Evolutionary conservation across 768 basidiomycete species (phyloP), one percentile per base, ranked within the genome.

Genomic region (Amanita rubescens): DNA sequence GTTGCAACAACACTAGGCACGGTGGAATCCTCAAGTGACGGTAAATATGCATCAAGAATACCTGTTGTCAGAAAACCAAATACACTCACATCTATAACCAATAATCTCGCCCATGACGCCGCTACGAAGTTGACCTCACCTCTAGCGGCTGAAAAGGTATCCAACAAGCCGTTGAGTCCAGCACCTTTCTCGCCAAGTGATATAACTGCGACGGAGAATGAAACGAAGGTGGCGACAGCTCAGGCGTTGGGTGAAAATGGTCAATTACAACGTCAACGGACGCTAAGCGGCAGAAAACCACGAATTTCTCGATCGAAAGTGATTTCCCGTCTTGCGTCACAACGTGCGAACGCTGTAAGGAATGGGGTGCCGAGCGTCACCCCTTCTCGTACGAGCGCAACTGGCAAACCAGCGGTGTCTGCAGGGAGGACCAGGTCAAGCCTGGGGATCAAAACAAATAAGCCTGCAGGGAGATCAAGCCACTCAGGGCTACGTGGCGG

Each of bases 241-340:
- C n/a, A n/a, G 7, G 17, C 51, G 30, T 32, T 17, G 11, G 27
- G 14, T 3, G 15, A 17, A 19, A 34, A 14, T 2, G 30, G 3
- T 19, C 48, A 55, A 42, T 15, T 44, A 43, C 43, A 53, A 37
- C 52, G 33, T 46, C 52, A 53, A 38, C 33, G 52, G 10, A 45
- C 69, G 7, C 49, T 74, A 17, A 65, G 72, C 24, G 73, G 77
- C 8, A 78, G 85, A 53, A 84, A 81, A 63, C 89, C 89, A 3
- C 79, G 87, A 7, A 87, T 91, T 57, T 91, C 89, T 39, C 79
- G 90, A 35, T 87, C 87, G 24, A 85, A 83, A 56, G 86, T 91
- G 37, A 88, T 90, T 42, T 85, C 88, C 0, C 80, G 76, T 59
- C 70, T 90, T 33, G 85, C 84, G 1, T 85, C 85, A 12, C 85